Percentiles rank a stretch among this genome's conserved stretches.
phyloP scores from a whole-genome alignment of 257 asterid genomes.

The Solanum chiquidenum region DNA sequence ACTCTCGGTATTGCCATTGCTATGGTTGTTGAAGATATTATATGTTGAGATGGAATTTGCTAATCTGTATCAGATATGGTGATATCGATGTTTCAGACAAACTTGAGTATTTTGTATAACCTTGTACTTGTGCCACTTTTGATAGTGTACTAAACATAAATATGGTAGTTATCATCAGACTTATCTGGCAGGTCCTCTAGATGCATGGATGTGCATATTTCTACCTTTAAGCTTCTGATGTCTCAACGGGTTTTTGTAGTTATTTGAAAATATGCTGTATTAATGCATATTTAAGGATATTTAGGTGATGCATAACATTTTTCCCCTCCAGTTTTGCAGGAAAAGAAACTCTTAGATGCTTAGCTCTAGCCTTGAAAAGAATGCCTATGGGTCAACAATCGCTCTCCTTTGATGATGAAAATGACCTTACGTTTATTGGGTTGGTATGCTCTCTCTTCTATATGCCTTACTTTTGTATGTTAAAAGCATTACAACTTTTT shows the following conservation, averaged over 20 bases:
- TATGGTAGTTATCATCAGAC: not conserved
- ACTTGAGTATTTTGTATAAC: not conserved
- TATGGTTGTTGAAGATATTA: not conserved
- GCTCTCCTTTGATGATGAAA: slow-evolving; percentile 79
- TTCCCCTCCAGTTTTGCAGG: slow-evolving; percentile 77
- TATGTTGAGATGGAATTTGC: not conserved
- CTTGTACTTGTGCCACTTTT: not conserved
- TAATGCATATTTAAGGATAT: not conserved
- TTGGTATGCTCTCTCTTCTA: slow-evolving; percentile 90
- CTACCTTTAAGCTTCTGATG: not conserved
- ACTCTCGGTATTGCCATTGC: not conserved
- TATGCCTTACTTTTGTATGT: slow-evolving; percentile 4
- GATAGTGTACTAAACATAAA: not conserved
- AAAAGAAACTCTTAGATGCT: slow-evolving; percentile 87
- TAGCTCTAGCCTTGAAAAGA: slow-evolving; percentile 89
- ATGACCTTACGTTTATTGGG: slow-evolving; percentile 97
- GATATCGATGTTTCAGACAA: not conserved
- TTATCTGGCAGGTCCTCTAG: not conserved
- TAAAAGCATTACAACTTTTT: not conserved
- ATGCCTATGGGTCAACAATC: slow-evolving; percentile 84
- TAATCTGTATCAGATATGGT: not conserved
- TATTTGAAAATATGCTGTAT: not conserved
- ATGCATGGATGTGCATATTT: not conserved
- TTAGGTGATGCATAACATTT: not conserved
- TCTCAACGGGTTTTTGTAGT: not conserved